Percentiles rank a stretch among this genome's conserved stretches.
phyloP scores from a whole-genome alignment of 202 grass and related monocot genomes.

The Schoenoplectus triqueter region DNA sequence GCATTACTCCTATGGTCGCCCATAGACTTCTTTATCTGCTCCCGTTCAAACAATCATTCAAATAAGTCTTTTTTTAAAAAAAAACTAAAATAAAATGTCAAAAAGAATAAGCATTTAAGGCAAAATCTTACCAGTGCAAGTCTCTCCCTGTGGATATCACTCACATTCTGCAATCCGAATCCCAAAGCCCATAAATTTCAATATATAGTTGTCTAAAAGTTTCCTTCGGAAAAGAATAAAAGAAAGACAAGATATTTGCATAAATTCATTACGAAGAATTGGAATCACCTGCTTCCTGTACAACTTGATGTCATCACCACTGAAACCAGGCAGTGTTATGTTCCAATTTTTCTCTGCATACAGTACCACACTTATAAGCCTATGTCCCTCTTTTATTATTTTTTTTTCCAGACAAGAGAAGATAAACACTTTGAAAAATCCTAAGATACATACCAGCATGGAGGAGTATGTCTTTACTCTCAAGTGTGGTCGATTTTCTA shows the following conservation, averaged over 20 bases:
- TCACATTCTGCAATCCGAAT: conserved; percentile 64
- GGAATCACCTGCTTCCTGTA: conserved; percentile 89
- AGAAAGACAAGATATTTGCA: conserved; percentile 17
- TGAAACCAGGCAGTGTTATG: conserved; percentile 81
- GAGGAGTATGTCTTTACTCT: conserved; percentile 94
- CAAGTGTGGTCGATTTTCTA: conserved; percentile 81
- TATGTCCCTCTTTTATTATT: background rate
- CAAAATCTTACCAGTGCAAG: conserved; percentile 64
- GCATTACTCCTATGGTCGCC: conserved; percentile 31
- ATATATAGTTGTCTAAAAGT: background rate
- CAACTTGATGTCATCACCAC: conserved; percentile 91
- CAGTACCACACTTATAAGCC: background rate
- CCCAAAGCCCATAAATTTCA: conserved; percentile 34
- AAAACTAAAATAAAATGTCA: background rate
- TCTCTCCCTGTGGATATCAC: conserved; percentile 99
- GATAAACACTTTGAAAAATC: conserved; percentile 20
- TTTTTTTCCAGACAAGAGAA: background rate
- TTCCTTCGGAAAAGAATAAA: background rate
- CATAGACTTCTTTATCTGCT: conserved; percentile 39
- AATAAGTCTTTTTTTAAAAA: background rate
- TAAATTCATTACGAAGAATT: conserved; percentile 21
- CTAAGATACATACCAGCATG: conserved; percentile 77
- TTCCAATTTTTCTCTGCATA: conserved; percentile 92
- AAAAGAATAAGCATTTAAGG: conserved; percentile 1
- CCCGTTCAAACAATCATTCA: conserved; percentile 12